Evolutionary conservation across 2,329 filamentous ascomycete species (phyloP), one percentile per base, ranked within the genome.

Genomic region (Epichloe brachyelytri): DNA sequence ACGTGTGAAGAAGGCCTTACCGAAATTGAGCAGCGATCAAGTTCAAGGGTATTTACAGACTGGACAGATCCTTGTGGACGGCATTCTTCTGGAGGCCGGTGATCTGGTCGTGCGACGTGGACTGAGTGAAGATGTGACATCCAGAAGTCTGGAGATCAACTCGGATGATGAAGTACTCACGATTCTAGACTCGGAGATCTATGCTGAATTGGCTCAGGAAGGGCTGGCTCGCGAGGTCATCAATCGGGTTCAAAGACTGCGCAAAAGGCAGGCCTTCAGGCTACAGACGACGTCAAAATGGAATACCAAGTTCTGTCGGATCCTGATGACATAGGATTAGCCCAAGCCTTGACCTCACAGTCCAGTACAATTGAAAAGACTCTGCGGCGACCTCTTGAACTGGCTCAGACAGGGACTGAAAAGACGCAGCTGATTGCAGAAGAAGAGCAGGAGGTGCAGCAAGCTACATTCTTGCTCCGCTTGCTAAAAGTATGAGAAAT

Each of bases 251-350:
- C 93, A 98, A 71, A 80, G 87, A 58, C 75, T 97, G 55, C 83
- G 93, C 57, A 98, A 98, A 93, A 93, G 73, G 90, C 90, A 7
- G 88, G 88, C 0, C 75, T 98, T 49, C 81, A 90, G 56, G 82
- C 89, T 1, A 97, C 91, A 0, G 93, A 98, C 63, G 93, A 97
- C 63, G 83, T 98, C 55, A 87, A 85, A 71, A 95, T 98, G 86
- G 86, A 94, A 67, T 97, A 95, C 71, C 77, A 76, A 52, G 81
- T 97, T 5, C 70, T 94, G 46, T 77, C 80, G 7, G 89, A 95
- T 62, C 86, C 87, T 0, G 86, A 93, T 2, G 77, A 80, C 43
- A 76, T 90, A 53, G 88, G 87, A 5, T 67, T 95, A 22, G 79
- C 77, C 52, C 74, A 77, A 50, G 82, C 83, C 3, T 88, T 94